Conservation (phyloP, 2,329 filamentous ascomycete genomes). For the Fusarium nelsonii region DNA sequence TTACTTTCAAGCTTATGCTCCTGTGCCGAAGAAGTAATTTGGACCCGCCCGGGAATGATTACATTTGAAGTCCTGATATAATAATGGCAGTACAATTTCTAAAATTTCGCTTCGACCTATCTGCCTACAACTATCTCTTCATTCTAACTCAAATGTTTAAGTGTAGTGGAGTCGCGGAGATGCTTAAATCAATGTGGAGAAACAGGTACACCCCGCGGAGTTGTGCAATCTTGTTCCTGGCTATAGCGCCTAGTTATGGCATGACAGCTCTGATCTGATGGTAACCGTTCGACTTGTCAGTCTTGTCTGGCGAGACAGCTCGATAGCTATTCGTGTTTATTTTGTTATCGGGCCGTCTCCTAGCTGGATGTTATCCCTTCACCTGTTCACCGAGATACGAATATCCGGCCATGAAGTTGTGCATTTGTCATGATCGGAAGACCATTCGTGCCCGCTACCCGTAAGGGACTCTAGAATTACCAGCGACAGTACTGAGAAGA, state of each 20-base stretch:
- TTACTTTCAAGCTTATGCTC: slow-evolving; percentile 2
- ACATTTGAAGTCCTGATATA: fast-evolving
- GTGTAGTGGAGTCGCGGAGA: slow-evolving; percentile 16
- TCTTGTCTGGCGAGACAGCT: no score
- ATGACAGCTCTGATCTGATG: slow-evolving; percentile 26
- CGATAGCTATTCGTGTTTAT: neutral
- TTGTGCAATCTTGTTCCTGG: slow-evolving; percentile 14
- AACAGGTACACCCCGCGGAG: slow-evolving; percentile 1
- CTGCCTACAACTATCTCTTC: no score
- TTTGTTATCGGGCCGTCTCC: neutral
- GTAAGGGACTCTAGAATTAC: no score
- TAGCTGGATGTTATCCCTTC: neutral
- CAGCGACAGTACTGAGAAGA: no score
- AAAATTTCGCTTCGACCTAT: no score
- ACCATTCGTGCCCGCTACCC: neutral
- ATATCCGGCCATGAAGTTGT: neutral
- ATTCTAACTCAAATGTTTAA: no score
- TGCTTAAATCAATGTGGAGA: slow-evolving; percentile 13
- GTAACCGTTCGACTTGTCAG: neutral
- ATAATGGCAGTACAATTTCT: no score
- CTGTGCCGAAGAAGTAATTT: neutral
- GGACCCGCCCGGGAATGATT: no score
- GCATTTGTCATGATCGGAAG: neutral
- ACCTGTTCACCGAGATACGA: neutral
- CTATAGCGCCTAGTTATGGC: slow-evolving; percentile 5